These are phyloP conservation scores for Microstegium vimineum DNA, from an alignment of 176 grass and related monocot genomes.

Conservation along the genomic window DNA sequence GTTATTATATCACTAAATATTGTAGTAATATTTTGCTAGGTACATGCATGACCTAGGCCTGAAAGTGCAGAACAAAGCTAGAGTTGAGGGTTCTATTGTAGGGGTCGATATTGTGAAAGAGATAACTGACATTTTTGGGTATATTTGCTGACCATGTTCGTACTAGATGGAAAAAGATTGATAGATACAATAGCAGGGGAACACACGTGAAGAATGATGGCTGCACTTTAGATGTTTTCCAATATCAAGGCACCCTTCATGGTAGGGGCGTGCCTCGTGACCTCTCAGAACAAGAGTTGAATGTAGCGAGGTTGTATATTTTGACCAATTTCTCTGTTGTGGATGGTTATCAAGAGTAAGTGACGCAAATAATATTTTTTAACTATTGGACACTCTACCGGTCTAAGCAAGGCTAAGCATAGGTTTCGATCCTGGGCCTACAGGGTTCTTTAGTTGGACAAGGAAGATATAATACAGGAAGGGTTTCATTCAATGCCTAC, in stretches of 20 bases:
- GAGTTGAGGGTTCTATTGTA: conserved; percentile 1
- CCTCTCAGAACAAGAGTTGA: too few species aligned
- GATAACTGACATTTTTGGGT: conserved; percentile 5
- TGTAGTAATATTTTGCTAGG: not conserved
- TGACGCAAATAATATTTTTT: too few species aligned
- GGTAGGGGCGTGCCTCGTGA: not conserved
- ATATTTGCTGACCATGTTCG: not conserved
- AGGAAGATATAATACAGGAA: too few species aligned
- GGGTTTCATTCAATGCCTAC: too few species aligned
- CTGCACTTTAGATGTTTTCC: conserved; percentile 2
- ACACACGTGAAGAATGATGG: conserved; percentile 2
- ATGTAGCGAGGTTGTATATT: too few species aligned
- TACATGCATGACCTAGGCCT: not conserved
- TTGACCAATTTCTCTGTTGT: too few species aligned
- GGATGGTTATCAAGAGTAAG: too few species aligned
- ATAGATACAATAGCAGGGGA: not conserved
- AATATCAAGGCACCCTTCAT: not conserved
- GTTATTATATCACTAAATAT: not conserved
- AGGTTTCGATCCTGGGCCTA: too few species aligned
- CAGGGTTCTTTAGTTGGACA: too few species aligned
- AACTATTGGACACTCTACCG: too few species aligned
- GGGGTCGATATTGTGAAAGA: not conserved
- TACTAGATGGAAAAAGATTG: not conserved
- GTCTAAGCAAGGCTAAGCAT: too few species aligned
- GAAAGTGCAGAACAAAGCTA: conserved; percentile 1